These are phyloP conservation scores for Oryza longistaminata DNA, from an alignment of 176 grass and related monocot genomes.

Conservation along the genomic window DNA sequence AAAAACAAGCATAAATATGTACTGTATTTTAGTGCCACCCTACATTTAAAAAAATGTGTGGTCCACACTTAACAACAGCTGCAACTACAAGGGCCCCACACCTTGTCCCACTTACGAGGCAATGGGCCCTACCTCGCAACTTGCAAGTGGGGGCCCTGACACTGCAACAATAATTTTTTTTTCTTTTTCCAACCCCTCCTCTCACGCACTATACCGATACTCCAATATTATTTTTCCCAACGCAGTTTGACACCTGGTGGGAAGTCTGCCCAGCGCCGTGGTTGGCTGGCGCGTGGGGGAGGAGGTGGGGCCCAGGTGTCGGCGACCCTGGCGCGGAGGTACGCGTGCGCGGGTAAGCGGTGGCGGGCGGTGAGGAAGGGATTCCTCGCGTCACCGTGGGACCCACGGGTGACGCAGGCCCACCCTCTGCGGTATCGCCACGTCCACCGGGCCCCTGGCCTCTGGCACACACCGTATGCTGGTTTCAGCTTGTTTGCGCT, in stretches of 20 bases:
- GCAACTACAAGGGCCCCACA: too few relatives aligned
- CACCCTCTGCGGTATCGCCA: conserved; percentile 15
- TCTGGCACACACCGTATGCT: background rate
- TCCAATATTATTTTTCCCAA: background rate
- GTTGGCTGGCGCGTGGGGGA: background rate
- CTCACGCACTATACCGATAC: background rate
- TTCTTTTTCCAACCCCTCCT: too few relatives aligned
- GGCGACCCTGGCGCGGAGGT: background rate
- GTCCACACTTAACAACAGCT: background rate
- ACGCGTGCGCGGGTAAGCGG: background rate
- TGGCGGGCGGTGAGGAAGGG: conserved; percentile 45
- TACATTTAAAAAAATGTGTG: background rate
- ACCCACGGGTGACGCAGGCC: conserved; percentile 5
- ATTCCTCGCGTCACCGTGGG: conserved; percentile 7
- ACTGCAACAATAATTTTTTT: background rate
- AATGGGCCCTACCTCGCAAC: background rate
- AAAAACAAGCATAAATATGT: background rate
- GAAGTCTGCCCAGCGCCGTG: accelerated
- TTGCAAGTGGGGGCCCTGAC: too few relatives aligned
- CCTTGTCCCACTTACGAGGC: background rate
- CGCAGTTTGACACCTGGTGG: background rate
- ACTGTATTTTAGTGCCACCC: accelerated
- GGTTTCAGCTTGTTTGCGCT: background rate
- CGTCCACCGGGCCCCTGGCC: background rate
- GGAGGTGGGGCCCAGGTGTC: accelerated